Evolutionary conservation across 306 rosid species (phyloP).

Genomic region (Sophora flavescens): DNA sequence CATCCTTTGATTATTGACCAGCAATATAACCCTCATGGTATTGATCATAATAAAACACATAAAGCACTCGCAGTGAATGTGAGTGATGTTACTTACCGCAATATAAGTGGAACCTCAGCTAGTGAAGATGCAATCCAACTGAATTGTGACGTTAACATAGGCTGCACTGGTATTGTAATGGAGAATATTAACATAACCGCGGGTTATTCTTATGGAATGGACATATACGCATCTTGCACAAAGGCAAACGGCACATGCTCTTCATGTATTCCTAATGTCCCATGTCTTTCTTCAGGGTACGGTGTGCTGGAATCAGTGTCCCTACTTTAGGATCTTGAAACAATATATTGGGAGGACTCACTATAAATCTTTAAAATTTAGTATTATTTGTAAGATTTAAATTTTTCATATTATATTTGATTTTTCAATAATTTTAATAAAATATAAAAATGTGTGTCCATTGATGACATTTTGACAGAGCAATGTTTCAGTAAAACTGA

Average conservation of each 20-base stretch:
- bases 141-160: constrained; percentile 28
- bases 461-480: no score
- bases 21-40: neutral
- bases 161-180: constrained; percentile 44
- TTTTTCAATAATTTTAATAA: no score
- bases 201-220: neutral
- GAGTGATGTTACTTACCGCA: constrained; percentile 47
- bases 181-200: constrained; percentile 24
- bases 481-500: no score
- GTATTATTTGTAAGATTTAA: no score
- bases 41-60: no score
- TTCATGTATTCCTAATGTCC: constrained; percentile 23
- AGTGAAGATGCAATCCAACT: constrained; percentile 35
- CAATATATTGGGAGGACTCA: no score
- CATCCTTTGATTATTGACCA: constrained; percentile 60
- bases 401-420: no score
- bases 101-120: constrained; percentile 51
- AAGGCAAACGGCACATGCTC: constrained; percentile 42
- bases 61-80: constrained; percentile 32
- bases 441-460: no score
- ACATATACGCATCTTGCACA: constrained; percentile 27
- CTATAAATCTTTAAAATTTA: no score
- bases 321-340: no score
- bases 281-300: constrained; percentile 34
- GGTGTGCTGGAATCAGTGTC: no score